Conservation (phyloP, 306 rosid species). For the Mucuna pruriens region DNA sequence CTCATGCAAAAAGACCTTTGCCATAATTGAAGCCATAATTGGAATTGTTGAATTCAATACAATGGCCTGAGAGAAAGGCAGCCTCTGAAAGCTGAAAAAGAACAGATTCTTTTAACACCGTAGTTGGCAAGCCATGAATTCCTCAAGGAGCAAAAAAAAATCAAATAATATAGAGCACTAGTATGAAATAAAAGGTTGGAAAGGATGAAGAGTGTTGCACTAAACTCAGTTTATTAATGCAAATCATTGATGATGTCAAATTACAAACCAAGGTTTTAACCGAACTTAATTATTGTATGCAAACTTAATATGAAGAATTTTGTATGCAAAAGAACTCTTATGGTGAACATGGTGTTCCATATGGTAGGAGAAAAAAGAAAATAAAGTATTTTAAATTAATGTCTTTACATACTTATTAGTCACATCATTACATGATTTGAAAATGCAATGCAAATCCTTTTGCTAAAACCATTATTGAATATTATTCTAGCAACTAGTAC, state of each 20-base stretch:
- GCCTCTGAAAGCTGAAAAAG: conserved; percentile 74
- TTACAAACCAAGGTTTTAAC: neutral
- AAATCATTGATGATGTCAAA: conserved; percentile 1
- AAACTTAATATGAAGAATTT: neutral
- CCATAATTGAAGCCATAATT: conserved; percentile 73
- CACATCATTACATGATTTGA: neutral
- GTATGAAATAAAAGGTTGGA: neutral
- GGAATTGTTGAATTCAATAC: conserved; percentile 74
- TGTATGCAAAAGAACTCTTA: neutral
- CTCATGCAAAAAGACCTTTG: conserved; percentile 72
- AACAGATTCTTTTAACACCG: conserved; percentile 27
- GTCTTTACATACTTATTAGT: neutral
- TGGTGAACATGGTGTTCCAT: neutral
- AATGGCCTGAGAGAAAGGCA: conserved; percentile 74
- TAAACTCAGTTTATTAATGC: conserved; percentile 1
- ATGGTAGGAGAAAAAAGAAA: neutral
- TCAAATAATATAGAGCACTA: neutral
- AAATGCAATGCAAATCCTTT: conserved; percentile 12
- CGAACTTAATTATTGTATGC: no score
- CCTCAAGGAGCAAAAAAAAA: neutral
- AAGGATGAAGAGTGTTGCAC: conserved; percentile 26
- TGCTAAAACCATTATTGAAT: conserved; percentile 20
- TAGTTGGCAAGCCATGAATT: conserved; percentile 1
- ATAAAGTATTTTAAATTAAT: neutral
- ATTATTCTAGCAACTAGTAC: conserved; percentile 9